Evolutionary conservation across 345 rosid species (phyloP).

Genomic region (Heritiera fomes): DNA sequence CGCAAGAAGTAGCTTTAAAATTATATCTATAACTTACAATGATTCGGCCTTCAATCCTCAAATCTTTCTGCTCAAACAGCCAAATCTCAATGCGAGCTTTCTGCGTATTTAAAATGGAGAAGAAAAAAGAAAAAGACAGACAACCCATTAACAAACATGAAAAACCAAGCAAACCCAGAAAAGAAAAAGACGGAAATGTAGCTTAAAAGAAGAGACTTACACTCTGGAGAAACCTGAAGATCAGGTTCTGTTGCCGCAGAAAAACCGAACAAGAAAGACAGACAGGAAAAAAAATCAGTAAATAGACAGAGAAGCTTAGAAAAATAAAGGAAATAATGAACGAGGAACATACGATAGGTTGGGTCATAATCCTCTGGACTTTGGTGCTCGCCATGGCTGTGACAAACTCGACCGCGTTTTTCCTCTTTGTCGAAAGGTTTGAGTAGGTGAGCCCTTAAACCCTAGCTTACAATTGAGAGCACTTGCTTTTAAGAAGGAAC

Average conservation of each 20-base stretch:
- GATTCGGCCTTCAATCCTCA: constrained; percentile 74
- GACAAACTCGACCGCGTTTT: neutral
- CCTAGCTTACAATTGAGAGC: neutral
- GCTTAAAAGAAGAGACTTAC: constrained; percentile 41
- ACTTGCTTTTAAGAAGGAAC: neutral
- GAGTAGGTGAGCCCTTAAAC: neutral
- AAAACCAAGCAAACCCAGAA: neutral
- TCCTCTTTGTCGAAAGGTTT: neutral
- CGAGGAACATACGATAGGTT: constrained; percentile 55
- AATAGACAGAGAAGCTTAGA: neutral
- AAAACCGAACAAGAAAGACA: neutral
- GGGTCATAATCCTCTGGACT: constrained; percentile 85
- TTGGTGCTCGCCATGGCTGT: constrained; percentile 76
- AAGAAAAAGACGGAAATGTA: neutral
- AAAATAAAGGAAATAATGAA: neutral
- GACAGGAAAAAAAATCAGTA: neutral
- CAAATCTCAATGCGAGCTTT: constrained; percentile 98
- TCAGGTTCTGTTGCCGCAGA: constrained; percentile 60
- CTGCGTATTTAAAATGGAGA: constrained; percentile 32
- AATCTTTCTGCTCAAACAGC: constrained; percentile 95
- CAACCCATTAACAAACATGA: neutral
- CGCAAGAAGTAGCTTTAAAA: neutral
- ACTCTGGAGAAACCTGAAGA: constrained; percentile 94
- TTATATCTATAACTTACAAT: constrained; percentile 12
- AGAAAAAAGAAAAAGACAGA: neutral